These are phyloP conservation scores for Neonectria punicea DNA, from an alignment of 2,329 filamentous ascomycete species.

Conservation along the genomic window DNA sequence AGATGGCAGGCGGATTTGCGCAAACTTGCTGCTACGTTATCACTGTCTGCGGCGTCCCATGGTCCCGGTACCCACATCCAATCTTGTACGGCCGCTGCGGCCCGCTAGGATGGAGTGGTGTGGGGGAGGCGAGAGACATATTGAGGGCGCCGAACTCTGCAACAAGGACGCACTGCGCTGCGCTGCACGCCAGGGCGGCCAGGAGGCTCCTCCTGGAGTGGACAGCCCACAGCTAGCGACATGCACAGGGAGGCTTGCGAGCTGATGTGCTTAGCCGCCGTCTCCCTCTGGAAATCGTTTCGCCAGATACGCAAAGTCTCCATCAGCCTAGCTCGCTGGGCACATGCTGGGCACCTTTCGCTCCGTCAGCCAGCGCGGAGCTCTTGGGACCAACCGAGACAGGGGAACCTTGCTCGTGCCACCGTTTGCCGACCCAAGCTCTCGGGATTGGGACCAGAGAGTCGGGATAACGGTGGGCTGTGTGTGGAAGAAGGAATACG, in stretches of 20 bases:
- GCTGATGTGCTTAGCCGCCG: slow-evolving; percentile 25
- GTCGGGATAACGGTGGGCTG: slow-evolving; percentile 44
- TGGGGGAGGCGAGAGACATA: slow-evolving; percentile 27
- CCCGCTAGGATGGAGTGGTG: slow-evolving; percentile 40
- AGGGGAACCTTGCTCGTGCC: slow-evolving; percentile 46
- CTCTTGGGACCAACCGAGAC: slow-evolving; percentile 36
- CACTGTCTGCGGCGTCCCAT: slow-evolving; percentile 25
- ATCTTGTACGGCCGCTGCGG: slow-evolving; percentile 40
- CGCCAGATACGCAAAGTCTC: background rate
- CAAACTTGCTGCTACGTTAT: slow-evolving; percentile 29
- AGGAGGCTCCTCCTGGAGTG: slow-evolving; percentile 27
- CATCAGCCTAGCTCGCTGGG: slow-evolving; percentile 3
- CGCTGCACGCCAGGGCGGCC: slow-evolving; percentile 1
- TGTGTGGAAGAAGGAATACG: slow-evolving; percentile 20
- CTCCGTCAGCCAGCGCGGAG: slow-evolving; percentile 17
- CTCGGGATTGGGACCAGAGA: slow-evolving; percentile 48
- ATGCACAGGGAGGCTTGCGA: slow-evolving; percentile 21
- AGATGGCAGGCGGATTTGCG: slow-evolving; percentile 18
- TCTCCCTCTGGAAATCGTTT: slow-evolving; percentile 16
- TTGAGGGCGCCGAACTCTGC: slow-evolving; percentile 26
- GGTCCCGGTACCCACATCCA: slow-evolving; percentile 31
- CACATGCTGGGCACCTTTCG: slow-evolving; percentile 11
- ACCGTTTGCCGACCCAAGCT: slow-evolving; percentile 49
- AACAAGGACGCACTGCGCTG: slow-evolving; percentile 20
- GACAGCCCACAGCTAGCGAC: slow-evolving; percentile 22